Evolutionary conservation across 306 rosid genomes (phyloP).

Genomic region (Herpetospermum pedunculosum): DNA sequence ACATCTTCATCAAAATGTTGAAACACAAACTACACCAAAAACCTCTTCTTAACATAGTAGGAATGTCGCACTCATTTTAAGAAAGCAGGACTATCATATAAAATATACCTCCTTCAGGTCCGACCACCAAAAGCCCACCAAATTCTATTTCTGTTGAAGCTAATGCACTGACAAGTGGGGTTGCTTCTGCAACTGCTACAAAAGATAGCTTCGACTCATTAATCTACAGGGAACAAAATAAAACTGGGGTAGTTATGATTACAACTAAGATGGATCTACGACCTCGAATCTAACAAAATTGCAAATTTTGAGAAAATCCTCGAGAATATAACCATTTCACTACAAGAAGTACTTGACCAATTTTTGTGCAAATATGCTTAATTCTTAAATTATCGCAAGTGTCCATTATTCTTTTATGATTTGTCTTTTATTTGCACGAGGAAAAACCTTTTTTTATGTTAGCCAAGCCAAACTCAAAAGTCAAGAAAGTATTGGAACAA

Average conservation of each 20-base stretch:
- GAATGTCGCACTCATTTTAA: background rate
- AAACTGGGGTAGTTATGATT: background rate
- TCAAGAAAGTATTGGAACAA: background rate
- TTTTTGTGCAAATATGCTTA: background rate
- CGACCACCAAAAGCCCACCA: conserved; percentile 59
- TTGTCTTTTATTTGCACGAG: background rate
- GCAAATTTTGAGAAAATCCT: background rate
- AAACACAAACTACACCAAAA: background rate
- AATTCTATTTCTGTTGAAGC: conserved; percentile 26
- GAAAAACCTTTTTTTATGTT: background rate
- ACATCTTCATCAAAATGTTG: background rate
- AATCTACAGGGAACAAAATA: conserved; percentile 37
- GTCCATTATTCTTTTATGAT: background rate
- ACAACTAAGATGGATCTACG: background rate
- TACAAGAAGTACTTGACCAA: background rate
- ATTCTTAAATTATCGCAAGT: background rate
- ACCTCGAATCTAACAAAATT: background rate
- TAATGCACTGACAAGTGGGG: conserved; percentile 57
- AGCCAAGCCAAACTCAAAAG: conserved; percentile 4
- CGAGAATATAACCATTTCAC: background rate
- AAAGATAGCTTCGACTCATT: conserved; percentile 55
- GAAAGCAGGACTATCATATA: background rate
- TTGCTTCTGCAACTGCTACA: conserved; percentile 66
- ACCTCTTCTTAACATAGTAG: background rate
- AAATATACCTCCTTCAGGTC: conserved; percentile 86